phyloP scores from a whole-genome alignment of 2,329 filamentous ascomycete genomes.

The Hymenoscyphus fructigenus region DNA sequence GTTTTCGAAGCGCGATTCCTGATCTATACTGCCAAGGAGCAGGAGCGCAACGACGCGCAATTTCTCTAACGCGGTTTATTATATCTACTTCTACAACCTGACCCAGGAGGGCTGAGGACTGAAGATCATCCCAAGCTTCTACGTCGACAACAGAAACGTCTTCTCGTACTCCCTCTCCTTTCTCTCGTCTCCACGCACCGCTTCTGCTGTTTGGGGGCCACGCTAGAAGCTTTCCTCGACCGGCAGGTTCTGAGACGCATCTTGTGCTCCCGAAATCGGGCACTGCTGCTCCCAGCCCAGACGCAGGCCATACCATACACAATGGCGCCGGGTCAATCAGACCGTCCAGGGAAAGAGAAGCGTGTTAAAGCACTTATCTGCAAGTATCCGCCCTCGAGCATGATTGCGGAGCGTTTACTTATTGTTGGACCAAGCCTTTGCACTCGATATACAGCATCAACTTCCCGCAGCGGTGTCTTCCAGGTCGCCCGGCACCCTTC shows the following conservation, averaged over 20 bases:
- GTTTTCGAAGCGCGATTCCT: neutral
- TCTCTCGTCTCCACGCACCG: neutral
- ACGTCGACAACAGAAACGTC: neutral
- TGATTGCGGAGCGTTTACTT: slow-evolving; percentile 12
- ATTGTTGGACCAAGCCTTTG: slow-evolving; percentile 26
- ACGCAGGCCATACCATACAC: slow-evolving; percentile 3
- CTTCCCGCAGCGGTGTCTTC: slow-evolving; percentile 23
- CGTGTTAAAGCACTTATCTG: slow-evolving; percentile 37
- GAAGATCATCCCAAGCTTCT: neutral
- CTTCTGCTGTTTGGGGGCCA: neutral
- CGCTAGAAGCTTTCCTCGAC: neutral
- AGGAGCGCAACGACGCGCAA: neutral
- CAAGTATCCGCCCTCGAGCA: slow-evolving; percentile 27
- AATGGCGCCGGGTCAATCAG: slow-evolving; percentile 24
- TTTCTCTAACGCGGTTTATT: neutral
- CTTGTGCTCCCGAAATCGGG: neutral
- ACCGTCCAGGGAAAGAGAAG: slow-evolving; percentile 35
- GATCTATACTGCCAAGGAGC: neutral
- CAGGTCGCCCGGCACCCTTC: slow-evolving; percentile 32
- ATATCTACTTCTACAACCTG: neutral
- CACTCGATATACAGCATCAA: slow-evolving; percentile 26
- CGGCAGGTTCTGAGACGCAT: neutral
- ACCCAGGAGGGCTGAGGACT: neutral
- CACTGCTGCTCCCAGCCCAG: neutral
- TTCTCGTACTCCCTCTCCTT: neutral